Conservation (phyloP, 2,329 filamentous ascomycete genomes). For the Fusarium burgessii region DNA sequence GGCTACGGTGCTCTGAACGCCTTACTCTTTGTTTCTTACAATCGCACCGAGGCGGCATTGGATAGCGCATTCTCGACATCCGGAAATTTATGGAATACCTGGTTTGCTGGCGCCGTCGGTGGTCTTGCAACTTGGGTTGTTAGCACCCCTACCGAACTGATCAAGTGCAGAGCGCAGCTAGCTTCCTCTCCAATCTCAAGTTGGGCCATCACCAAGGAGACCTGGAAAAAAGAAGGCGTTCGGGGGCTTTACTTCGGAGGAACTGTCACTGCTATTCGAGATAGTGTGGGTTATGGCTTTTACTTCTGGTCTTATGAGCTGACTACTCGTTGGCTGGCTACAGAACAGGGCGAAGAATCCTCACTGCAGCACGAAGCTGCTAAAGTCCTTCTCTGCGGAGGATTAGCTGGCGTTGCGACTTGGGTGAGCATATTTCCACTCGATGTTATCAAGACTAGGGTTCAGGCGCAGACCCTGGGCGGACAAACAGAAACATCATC, state of each 20-base stretch:
- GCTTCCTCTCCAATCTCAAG: conserved; percentile 63
- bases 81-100: conserved; percentile 74
- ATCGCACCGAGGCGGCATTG: conserved; percentile 78
- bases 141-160: conserved; percentile 87
- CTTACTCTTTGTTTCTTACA: conserved; percentile 90
- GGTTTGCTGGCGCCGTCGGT: conserved; percentile 82
- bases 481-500: conserved; percentile 29
- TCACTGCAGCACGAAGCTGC: conserved; percentile 60
- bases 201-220: conserved; percentile 72
- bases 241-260: conserved; percentile 86
- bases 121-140: conserved; percentile 89
- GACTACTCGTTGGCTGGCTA: conserved; percentile 67
- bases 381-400: conserved; percentile 83
- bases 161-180: conserved; percentile 90
- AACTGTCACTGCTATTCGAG: conserved; percentile 81
- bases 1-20: conserved; percentile 94
- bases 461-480: conserved; percentile 77
- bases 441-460: conserved; percentile 90
- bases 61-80: conserved; percentile 51
- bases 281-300: conserved; percentile 95
- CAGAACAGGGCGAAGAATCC: conserved; percentile 31
- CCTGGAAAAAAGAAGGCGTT: conserved; percentile 68
- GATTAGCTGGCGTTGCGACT: conserved; percentile 85
- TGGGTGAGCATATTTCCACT: conserved; percentile 93
- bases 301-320: conserved; percentile 96